Evolutionary conservation across 2,329 filamentous ascomycete species (phyloP), one percentile per base, ranked within the genome.

Genomic region (Pyrenochaeta sp.): DNA sequence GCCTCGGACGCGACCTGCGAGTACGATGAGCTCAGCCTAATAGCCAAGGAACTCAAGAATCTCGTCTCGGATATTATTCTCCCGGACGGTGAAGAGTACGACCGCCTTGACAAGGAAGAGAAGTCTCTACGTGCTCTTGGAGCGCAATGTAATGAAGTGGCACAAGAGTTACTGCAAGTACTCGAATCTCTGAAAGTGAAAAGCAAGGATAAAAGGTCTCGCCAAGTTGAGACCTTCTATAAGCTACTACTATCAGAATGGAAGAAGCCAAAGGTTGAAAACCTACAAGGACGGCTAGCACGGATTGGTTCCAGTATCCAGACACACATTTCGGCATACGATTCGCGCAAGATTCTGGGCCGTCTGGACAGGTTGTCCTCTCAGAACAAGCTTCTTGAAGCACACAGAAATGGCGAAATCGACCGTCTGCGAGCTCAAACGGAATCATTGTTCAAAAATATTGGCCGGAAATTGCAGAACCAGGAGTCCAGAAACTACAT

Each of bases 221-320:
- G 3, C 10, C 18, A 10, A 4, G 10, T 32, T 11, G 30, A 32
- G 10, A 32, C 18, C 18, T 21, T 32, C 11, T 21, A 32, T 19
- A 32, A 32, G 17, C 18, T 32, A 2, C 17, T 32, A 1, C 30
- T 32, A 6, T 18, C 30, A 11, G 30, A 32, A n/a, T 32, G 30
- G 30, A 32, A 32, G 30, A 32, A 32, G 22, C 18, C 30, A 21
- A 32, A 32, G 17, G 22, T 32, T 32, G 30, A 21, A 3, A 19
- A 17, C 7, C n/a, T 32, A 19, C 30, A 32, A 19, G 17, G 14
- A 7, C 30, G 30, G 11, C 30, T 32, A 11, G 17, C 20, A 7
- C 17, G 30, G 9, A 32, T 32, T n/a, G 30, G 30, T 10, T n/a
- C 2, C 11, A 21, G 22, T 19, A 32, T 32, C 11, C 30, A 32